A percentile compares a stretch with the other conserved stretches of the same genome.
These are phyloP conservation scores for Cystofilobasidium macerans DNA, from an alignment of 768 basidiomycete genomes.

Conservation along the genomic window DNA sequence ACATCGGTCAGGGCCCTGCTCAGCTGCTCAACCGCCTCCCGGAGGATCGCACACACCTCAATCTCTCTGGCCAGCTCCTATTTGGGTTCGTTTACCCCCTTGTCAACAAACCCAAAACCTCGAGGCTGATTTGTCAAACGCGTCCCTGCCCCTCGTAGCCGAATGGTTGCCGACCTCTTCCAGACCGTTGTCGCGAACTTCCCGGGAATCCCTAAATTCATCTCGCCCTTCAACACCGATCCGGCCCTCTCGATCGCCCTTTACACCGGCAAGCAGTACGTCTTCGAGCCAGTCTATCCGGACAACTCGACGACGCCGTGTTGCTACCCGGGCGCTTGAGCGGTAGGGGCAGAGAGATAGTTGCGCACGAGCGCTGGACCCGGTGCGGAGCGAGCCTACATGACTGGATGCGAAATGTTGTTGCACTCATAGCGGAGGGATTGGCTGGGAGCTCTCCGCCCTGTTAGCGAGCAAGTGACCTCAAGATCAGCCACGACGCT, in stretches of 20 bases:
- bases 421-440: too few species aligned
- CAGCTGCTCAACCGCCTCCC: constrained; percentile 10
- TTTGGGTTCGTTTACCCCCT: not conserved
- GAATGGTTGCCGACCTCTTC: constrained; percentile 21
- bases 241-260: constrained; percentile 6
- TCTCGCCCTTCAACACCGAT: constrained; percentile 8
- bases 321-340: not conserved
- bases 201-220: not conserved
- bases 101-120: too few species aligned
- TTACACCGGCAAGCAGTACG: not conserved
- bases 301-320: not conserved
- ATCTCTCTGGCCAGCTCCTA: not conserved
- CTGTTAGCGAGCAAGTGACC: too few species aligned
- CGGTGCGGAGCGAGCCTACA: too few species aligned
- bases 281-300: not conserved
- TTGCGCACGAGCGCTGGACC: too few species aligned
- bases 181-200: constrained; percentile 1
- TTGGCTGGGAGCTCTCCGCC: too few species aligned
- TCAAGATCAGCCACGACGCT: too few species aligned
- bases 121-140: not conserved
- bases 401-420: too few species aligned
- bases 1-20: not conserved
- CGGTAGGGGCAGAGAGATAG: not conserved
- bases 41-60: constrained; percentile 13
- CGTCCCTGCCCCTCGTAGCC: not conserved